These are phyloP conservation scores for Syzygium malaccense DNA, from an alignment of 441 rosid species.

Conservation along the genomic window DNA sequence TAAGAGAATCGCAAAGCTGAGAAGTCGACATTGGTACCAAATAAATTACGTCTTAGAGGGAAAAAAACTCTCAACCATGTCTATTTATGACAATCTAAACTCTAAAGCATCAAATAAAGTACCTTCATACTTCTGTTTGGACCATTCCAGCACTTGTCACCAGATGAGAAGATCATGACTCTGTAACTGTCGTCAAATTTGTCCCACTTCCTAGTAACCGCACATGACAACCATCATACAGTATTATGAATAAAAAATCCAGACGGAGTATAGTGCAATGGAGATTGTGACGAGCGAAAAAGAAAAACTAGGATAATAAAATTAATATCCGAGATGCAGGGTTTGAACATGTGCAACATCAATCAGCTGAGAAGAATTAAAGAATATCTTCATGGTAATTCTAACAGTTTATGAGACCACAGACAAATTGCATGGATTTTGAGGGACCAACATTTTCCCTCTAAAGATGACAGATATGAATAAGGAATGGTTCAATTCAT, in stretches of 20 bases:
- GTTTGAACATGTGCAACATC: background rate
- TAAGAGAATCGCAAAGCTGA: background rate
- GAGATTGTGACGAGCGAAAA: background rate
- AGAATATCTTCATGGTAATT: background rate
- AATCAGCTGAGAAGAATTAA: background rate
- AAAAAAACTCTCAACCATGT: background rate
- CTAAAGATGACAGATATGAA: background rate
- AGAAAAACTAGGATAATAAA: background rate
- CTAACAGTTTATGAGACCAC: background rate
- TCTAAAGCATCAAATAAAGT: background rate
- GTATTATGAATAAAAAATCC: background rate
- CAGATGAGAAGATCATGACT: slow-evolving; percentile 63
- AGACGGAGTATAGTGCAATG: background rate
- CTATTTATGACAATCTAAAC: background rate
- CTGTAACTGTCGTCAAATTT: slow-evolving; percentile 70
- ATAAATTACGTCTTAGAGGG: background rate
- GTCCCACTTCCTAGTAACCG: slow-evolving; percentile 58
- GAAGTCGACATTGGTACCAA: background rate
- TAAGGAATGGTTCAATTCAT: background rate
- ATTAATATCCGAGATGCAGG: background rate
- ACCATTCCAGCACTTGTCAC: slow-evolving; percentile 96
- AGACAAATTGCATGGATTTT: background rate
- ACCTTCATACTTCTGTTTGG: slow-evolving; percentile 94
- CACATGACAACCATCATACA: background rate
- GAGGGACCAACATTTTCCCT: background rate